These are phyloP conservation scores for Xylaria sp. DNA, from an alignment of 2,329 filamentous ascomycete genomes.

Conservation along the genomic window DNA sequence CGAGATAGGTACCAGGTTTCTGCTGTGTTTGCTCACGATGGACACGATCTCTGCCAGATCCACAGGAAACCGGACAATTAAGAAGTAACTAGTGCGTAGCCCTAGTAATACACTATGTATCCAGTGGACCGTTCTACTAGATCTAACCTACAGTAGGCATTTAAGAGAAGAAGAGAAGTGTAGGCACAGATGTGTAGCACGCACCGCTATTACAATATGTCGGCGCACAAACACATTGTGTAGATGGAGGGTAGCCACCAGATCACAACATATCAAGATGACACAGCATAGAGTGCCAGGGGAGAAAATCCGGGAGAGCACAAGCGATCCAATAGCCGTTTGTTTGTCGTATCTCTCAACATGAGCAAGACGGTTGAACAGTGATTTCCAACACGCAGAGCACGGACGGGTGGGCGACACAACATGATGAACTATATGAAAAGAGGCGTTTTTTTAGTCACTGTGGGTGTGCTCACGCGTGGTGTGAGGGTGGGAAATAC, in stretches of 20 bases:
- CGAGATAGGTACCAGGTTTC: not conserved
- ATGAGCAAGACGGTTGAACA: conserved; percentile 13
- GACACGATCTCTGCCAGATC: not conserved
- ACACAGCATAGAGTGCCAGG: conserved; percentile 22
- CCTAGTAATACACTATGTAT: not conserved
- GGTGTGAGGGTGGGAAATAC: conserved; percentile 16
- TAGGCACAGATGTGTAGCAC: not conserved
- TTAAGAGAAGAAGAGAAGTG: not conserved
- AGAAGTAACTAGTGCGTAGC: conserved; percentile 7
- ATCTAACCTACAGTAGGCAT: not conserved
- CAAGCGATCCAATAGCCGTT: not conserved
- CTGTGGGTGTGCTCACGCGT: not conserved
- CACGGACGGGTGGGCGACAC: conserved; percentile 16
- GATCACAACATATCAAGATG: conserved; percentile 19
- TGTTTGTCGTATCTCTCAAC: not conserved
- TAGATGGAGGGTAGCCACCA: conserved; percentile 16
- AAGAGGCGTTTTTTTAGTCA: conserved; percentile 2
- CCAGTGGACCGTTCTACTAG: not conserved
- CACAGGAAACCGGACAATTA: not conserved
- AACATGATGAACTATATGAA: conserved; percentile 19
- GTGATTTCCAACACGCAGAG: not conserved
- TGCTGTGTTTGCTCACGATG: not conserved
- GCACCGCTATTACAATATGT: not conserved
- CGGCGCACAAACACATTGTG: conserved; percentile 10
- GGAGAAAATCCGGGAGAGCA: not conserved